Conservation (phyloP, 495 filamentous ascomycete species). For the Chaetomium cochliodes region DNA sequence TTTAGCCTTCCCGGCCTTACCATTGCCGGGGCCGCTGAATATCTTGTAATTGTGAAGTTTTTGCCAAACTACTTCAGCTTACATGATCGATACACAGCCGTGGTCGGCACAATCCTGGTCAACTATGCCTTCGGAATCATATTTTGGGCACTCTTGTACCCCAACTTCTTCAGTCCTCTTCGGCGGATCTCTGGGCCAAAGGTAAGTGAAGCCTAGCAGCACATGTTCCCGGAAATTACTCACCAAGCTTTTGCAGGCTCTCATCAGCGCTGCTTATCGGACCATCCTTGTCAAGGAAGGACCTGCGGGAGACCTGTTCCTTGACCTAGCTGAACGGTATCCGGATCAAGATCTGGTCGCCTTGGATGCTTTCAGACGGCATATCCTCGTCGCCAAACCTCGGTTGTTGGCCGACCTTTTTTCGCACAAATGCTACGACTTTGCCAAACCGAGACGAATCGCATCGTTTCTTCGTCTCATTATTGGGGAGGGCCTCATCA, state of each 20-base stretch:
- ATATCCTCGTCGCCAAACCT: constrained; percentile 13
- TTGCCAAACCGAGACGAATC: constrained; percentile 65
- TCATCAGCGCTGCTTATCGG: constrained; percentile 11
- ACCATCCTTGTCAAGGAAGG: constrained; percentile 8
- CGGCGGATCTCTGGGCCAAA: constrained; percentile 3
- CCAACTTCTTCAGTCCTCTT: constrained; percentile 12
- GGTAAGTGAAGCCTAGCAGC: background rate
- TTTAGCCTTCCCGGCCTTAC: constrained; percentile 11
- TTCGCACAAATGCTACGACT: constrained; percentile 69
- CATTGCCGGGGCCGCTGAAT: constrained; percentile 3
- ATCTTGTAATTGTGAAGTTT: constrained; percentile 2
- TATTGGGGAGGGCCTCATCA: constrained; percentile 69
- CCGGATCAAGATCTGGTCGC: constrained; percentile 2
- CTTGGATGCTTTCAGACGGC: constrained; percentile 3
- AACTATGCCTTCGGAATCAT: constrained; percentile 16
- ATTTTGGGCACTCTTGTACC: constrained; percentile 14
- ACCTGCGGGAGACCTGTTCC: constrained; percentile 11
- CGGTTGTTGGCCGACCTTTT: constrained; percentile 58
- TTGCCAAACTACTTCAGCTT: background rate
- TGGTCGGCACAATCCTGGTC: constrained; percentile 2
- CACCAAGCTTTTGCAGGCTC: background rate
- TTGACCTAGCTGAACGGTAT: constrained; percentile 6
- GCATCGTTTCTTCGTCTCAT: constrained; percentile 58
- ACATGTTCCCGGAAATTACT: background rate
- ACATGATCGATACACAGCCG: background rate